Base-by-base conservation (phyloP, 2,329 filamentous ascomycete species). In the Fusarium sp. region DNA sequence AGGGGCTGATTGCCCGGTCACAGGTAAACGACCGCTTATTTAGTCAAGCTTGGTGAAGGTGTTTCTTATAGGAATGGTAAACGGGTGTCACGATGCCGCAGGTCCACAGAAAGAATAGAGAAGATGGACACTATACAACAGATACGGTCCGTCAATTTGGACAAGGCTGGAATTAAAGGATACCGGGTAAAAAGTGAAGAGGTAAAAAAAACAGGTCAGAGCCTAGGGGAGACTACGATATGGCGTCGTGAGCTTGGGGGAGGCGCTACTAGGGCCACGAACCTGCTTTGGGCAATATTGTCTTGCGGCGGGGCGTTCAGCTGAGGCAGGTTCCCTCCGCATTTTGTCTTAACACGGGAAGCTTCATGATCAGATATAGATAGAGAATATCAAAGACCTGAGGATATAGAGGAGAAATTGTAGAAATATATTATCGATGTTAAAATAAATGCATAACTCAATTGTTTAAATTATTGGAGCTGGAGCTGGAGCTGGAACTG, bases 181-280 rank as follows among this genome's bases (percentile, higher is more conserved):
- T 33, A 25, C 31, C 21, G 27, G 38, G 37, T 33, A 49, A 44
- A 54, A 56, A 43, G 29, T 33, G n/a, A 55, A 52, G 45, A 35
- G 38, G 35, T 31, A 42, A 19, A 49, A 53, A 51, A 50, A 29
- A 29, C 21, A 35, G 27, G 9, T 10, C 9, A 29, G 27, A 56
- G 37, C 29, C 23, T 44, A 53, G 42, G 35, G 44, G 37, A 48
- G 46, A 63, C 36, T 39, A 33, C 31, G 14, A 49, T 48, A 60
- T 55, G 57, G 60, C 45, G 53, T 65, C 38, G 53, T 63, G 62
- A 61, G 51, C 43, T 47, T 43, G 47, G 46, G 49, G 62, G 52
- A 66, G 62, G 53, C 57, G 62, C 62, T 56, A 56, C 62, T 66
- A 54, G 47, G 43, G 62, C 32, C 39, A 63, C 57, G 43, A 65